These are phyloP conservation scores for Colletotrichum orchidophilum DNA, from an alignment of 2,329 filamentous ascomycete genomes.

Conservation along the genomic window DNA sequence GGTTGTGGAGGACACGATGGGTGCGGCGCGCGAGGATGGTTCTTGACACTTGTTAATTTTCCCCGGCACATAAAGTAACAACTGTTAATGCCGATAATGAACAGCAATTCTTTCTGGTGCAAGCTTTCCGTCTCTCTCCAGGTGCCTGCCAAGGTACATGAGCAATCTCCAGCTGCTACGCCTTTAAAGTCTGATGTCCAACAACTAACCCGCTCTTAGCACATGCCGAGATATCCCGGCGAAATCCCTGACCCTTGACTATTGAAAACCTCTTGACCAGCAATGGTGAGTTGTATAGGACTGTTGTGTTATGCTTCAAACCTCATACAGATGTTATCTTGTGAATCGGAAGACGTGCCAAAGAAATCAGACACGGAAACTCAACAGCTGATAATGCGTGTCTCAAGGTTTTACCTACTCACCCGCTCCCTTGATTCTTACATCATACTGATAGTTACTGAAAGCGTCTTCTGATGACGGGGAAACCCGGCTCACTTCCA, in stretches of 20 bases:
- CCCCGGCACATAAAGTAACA: background rate
- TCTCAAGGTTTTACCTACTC: background rate
- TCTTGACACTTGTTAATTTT: background rate
- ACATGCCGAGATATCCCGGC: background rate
- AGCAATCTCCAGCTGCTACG: background rate
- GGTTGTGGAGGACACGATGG: background rate
- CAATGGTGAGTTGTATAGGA: background rate
- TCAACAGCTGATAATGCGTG: background rate
- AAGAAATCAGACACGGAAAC: background rate
- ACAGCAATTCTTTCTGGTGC: conserved; percentile 13
- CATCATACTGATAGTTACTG: background rate
- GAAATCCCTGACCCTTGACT: background rate
- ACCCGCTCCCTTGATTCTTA: background rate
- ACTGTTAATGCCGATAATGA: conserved; percentile 14
- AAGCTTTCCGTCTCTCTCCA: background rate
- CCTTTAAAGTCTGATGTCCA: background rate
- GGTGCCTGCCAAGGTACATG: background rate
- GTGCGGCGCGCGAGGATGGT: no score
- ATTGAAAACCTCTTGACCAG: background rate
- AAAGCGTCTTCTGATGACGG: background rate
- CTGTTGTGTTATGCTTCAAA: background rate
- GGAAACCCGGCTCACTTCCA: background rate
- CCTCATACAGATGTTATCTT: background rate
- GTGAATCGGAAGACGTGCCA: background rate
- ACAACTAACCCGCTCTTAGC: background rate